phyloP scores from a whole-genome alignment of 257 asterid species.

The Rehmannia glutinosa region DNA sequence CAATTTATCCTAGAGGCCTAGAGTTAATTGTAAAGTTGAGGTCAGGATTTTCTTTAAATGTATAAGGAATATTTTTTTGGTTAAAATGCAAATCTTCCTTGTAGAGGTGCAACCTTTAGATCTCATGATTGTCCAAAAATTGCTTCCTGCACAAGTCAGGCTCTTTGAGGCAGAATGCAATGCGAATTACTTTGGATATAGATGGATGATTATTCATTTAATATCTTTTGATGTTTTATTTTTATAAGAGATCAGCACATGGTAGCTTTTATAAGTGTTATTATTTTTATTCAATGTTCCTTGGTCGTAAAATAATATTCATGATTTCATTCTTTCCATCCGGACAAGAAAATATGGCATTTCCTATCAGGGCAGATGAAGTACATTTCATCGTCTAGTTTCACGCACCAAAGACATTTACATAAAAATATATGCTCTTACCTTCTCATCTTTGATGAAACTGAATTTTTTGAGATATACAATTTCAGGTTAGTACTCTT shows the following conservation, averaged over 20 bases:
- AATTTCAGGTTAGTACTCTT: constrained; percentile 9
- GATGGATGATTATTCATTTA: not conserved
- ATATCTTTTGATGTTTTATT: no score
- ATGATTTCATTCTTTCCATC: not conserved
- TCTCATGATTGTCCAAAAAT: not conserved
- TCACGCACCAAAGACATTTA: not conserved
- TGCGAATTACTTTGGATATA: not conserved
- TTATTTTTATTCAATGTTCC: not conserved
- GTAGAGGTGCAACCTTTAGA: not conserved
- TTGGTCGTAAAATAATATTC: not conserved
- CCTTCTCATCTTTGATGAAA: not conserved
- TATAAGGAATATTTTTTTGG: no score
- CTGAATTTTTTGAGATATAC: not conserved
- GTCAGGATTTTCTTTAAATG: not conserved
- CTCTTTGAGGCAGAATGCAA: not conserved
- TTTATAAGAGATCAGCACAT: no score
- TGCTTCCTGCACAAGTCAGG: not conserved
- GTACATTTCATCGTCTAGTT: not conserved
- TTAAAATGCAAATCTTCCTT: no score
- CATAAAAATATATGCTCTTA: not conserved
- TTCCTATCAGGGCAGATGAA: not conserved
- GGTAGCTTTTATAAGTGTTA: not conserved
- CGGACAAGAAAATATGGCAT: not conserved
- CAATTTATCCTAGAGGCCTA: no score
- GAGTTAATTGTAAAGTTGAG: not conserved